Evolutionary conservation across 2,329 filamentous ascomycete species (phyloP).

Genomic region (Exophiala alcalophila): DNA sequence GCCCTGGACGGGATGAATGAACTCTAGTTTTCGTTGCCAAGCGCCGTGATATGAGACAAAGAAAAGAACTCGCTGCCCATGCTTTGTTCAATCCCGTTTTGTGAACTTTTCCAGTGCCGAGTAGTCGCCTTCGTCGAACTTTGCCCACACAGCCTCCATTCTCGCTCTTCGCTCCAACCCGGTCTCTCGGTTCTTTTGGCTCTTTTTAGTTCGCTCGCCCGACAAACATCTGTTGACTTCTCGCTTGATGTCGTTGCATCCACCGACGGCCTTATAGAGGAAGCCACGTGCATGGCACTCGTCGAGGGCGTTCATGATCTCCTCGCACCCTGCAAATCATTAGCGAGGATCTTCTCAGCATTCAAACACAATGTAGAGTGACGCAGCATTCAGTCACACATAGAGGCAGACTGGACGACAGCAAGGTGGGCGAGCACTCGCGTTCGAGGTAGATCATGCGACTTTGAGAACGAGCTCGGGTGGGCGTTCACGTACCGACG

Average conservation of each 20-base stretch:
- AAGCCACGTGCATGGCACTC: constrained; percentile 94
- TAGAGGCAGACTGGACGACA: too few relatives aligned
- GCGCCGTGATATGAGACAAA: too few relatives aligned
- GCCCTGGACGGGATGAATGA: too few relatives aligned
- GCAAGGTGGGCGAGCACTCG: background rate
- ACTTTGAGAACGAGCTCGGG: constrained; percentile 13
- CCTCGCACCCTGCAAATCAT: constrained; percentile 73
- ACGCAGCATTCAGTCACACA: background rate
- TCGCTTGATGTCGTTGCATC: constrained; percentile 83
- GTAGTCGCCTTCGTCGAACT: constrained; percentile 58
- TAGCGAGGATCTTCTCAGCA: constrained; percentile 8
- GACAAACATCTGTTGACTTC: constrained; percentile 82
- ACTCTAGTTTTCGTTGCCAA: too few relatives aligned
- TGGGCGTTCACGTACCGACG: constrained; percentile 62
- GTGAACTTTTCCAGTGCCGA: constrained; percentile 54
- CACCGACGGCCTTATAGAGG: constrained; percentile 83
- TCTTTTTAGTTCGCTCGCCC: constrained; percentile 73
- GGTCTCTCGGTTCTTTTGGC: constrained; percentile 69
- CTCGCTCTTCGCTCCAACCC: constrained; percentile 68
- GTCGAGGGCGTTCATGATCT: constrained; percentile 88
- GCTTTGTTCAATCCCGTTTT: constrained; percentile 38
- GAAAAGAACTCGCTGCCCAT: too few relatives aligned
- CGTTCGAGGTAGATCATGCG: constrained; percentile 6
- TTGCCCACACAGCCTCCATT: constrained; percentile 74
- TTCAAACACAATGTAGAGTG: background rate